These are phyloP conservation scores for Colletotrichum theobromicola DNA, from an alignment of 2,329 filamentous ascomycete genomes.

Conservation along the genomic window DNA sequence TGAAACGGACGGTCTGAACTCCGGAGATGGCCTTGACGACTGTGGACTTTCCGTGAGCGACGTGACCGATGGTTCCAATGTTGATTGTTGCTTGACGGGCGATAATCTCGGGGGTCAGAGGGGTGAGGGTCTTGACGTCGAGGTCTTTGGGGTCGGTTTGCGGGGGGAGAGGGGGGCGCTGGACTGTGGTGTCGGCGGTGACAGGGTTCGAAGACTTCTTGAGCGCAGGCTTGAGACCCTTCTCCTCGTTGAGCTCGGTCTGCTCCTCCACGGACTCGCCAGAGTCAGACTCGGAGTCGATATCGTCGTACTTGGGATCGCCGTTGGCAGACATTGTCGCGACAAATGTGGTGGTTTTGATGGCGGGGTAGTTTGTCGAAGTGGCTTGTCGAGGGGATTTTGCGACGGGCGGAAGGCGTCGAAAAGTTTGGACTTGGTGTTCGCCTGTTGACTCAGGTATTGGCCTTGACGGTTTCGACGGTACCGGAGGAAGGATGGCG, in stretches of 20 bases:
- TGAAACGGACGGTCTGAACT: conserved; percentile 98
- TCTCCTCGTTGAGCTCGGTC: conserved; percentile 55
- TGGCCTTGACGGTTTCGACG: neutral
- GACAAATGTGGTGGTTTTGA: conserved; percentile 11
- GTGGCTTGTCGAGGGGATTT: conserved; percentile 23
- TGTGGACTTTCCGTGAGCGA: conserved; percentile 98
- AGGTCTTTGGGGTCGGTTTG: conserved; percentile 93
- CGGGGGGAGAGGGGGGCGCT: conserved; percentile 68
- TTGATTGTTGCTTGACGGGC: conserved; percentile 98
- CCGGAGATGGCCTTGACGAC: conserved; percentile 99
- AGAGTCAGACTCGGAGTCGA: conserved; percentile 74
- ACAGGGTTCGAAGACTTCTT: conserved; percentile 66
- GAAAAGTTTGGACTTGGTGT: neutral
- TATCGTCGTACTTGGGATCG: conserved; percentile 71
- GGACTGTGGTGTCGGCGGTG: conserved; percentile 61
- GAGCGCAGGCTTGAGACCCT: conserved; percentile 82
- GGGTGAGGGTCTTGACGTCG: conserved; percentile 79
- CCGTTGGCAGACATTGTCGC: conserved; percentile 59
- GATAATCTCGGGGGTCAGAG: conserved; percentile 95
- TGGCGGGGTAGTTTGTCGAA: conserved; percentile 33
- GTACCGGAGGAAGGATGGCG: neutral
- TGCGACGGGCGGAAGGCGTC: conserved; percentile 9
- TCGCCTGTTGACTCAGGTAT: neutral
- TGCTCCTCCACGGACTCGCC: conserved; percentile 69
- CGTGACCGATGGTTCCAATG: conserved; percentile 97